These are phyloP conservation scores for Candida tibetensis DNA, from an alignment of 805 yeast genomes.

Conservation along the genomic window DNA sequence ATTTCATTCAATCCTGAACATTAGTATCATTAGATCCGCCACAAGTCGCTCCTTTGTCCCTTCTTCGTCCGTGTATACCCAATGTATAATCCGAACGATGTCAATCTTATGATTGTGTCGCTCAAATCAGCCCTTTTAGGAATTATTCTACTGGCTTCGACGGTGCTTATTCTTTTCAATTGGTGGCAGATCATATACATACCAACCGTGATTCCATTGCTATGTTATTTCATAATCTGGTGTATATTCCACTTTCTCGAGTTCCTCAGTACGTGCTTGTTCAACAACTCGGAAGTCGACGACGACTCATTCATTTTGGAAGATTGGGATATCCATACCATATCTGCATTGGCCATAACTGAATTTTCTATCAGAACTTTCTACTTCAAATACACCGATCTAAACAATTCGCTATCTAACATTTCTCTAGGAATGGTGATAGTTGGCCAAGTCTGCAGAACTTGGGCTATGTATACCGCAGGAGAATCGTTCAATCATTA, in stretches of 20 bases:
- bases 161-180: constrained; percentile 5
- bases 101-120: constrained; percentile 29
- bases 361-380: constrained; percentile 11
- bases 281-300: constrained; percentile 62
- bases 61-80: no score
- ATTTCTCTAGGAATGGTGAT: constrained; percentile 50
- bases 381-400: constrained; percentile 3
- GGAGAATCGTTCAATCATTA: constrained; percentile 83
- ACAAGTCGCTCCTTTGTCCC: no score
- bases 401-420: constrained; percentile 14
- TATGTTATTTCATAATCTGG: constrained; percentile 5
- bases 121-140: constrained; percentile 35
- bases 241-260: constrained; percentile 78
- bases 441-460: constrained; percentile 66
- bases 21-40: no score
- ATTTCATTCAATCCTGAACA: no score
- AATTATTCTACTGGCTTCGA: constrained; percentile 17
- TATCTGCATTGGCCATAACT: constrained; percentile 12
- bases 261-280: constrained; percentile 74
- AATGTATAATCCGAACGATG: constrained; percentile 24
- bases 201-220: constrained; percentile 4
- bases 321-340: constrained; percentile 21
- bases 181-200: constrained; percentile 1
- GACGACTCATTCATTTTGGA: constrained; percentile 47
- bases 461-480: constrained; percentile 84